Percentiles rank a stretch among this genome's conserved stretches.
Evolutionary conservation across 2,329 filamentous ascomycete species (phyloP).

Genomic region (Sclerotinia trifoliorum): DNA sequence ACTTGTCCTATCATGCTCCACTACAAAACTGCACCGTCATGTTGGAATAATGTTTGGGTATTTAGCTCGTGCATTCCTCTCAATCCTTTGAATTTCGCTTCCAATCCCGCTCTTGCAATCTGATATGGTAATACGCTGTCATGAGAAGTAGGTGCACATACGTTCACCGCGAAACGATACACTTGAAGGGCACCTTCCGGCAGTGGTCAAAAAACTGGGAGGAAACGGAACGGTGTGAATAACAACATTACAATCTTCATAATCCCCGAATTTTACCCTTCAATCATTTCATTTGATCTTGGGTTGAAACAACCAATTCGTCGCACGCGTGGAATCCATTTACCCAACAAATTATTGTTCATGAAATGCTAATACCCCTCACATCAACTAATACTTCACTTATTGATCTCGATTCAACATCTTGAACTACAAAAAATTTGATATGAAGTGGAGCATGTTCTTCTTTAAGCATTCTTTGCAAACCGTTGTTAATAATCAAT

Average conservation of each 20-base stretch:
- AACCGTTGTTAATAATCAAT: background rate
- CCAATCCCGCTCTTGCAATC: background rate
- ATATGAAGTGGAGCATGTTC: background rate
- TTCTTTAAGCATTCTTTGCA: background rate
- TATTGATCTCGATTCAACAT: slow-evolving; percentile 7
- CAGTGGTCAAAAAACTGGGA: background rate
- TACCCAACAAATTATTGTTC: background rate
- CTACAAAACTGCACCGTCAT: background rate
- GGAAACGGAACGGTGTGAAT: background rate
- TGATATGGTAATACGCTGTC: background rate
- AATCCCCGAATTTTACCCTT: background rate
- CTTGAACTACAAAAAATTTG: background rate
- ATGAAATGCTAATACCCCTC: background rate
- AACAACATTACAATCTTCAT: background rate
- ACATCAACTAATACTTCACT: background rate
- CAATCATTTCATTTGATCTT: background rate
- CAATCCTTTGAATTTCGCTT: background rate
- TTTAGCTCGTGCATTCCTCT: background rate
- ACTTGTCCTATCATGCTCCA: background rate
- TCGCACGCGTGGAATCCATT: background rate
- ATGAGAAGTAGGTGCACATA: background rate
- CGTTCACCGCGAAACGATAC: background rate
- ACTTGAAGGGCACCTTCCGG: background rate
- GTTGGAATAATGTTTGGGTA: background rate
- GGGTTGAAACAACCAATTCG: background rate